These are phyloP conservation scores for Gossypium australe DNA, from an alignment of 345 rosid genomes.

Conservation along the genomic window DNA sequence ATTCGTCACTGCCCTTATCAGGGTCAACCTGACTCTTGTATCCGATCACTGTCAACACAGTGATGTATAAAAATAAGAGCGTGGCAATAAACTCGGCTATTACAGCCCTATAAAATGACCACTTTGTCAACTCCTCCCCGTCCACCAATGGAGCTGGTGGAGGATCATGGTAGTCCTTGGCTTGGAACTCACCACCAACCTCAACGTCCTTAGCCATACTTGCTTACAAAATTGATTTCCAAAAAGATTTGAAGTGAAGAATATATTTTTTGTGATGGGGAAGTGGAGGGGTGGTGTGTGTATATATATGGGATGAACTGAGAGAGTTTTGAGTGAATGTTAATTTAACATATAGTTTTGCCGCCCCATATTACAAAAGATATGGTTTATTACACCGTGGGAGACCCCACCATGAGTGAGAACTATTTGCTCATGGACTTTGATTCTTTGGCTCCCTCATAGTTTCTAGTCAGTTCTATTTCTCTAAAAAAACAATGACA, in stretches of 20 bases:
- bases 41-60: conserved; percentile 63
- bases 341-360: conserved; percentile 25
- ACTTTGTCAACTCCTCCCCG: conserved; percentile 38
- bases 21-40: conserved; percentile 43
- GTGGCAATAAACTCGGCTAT: conserved; percentile 68
- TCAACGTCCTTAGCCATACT: conserved; percentile 51
- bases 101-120: conserved; percentile 58
- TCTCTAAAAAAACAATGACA: neutral
- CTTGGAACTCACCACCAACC: conserved; percentile 38
- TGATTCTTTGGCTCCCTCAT: neutral
- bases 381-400: conserved; percentile 15
- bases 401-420: conserved; percentile 18
- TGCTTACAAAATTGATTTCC: neutral
- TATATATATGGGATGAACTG: conserved; percentile 20
- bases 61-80: conserved; percentile 52
- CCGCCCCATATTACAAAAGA: conserved; percentile 33
- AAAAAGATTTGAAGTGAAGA: neutral
- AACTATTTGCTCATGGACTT: neutral
- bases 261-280: neutral
- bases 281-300: neutral
- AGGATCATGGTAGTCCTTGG: conserved; percentile 55
- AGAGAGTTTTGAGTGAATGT: neutral
- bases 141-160: conserved; percentile 52
- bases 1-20: conserved; percentile 13
- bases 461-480: neutral